These are phyloP conservation scores for Nakazawaea ishiwadae DNA, from an alignment of 805 yeast genomes.

Conservation along the genomic window DNA sequence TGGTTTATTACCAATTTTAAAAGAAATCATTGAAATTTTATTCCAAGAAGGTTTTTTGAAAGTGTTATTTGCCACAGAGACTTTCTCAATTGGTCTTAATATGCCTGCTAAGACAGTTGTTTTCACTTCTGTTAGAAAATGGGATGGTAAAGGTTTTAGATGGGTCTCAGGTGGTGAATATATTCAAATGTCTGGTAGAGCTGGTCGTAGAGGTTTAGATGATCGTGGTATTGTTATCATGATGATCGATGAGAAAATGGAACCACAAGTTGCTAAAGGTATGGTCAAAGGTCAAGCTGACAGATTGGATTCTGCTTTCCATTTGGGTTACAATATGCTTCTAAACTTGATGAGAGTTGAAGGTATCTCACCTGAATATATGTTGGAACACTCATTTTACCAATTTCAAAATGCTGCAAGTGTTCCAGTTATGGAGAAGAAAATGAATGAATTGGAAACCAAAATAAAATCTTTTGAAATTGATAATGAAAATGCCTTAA, in stretches of 20 bases:
- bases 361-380: slow-evolving; percentile 96
- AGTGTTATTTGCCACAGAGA: slow-evolving; percentile 95
- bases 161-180: slow-evolving; percentile 99
- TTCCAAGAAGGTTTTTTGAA: slow-evolving; percentile 96
- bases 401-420: slow-evolving; percentile 93
- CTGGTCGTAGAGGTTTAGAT: slow-evolving; percentile 99
- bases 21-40: slow-evolving; percentile 91
- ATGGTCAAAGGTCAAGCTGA: slow-evolving; percentile 99
- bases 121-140: slow-evolving; percentile 93
- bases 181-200: slow-evolving; percentile 99
- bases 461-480: slow-evolving; percentile 47
- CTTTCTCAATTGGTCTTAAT: slow-evolving; percentile 95
- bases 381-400: slow-evolving; percentile 90
- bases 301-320: slow-evolving; percentile 95
- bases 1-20: slow-evolving; percentile 87
- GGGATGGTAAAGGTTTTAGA: slow-evolving; percentile 97
- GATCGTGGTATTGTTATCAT: slow-evolving; percentile 98
- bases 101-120: slow-evolving; percentile 99
- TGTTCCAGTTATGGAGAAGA: slow-evolving; percentile 77
- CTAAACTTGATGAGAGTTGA: slow-evolving; percentile 94
- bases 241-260: slow-evolving; percentile 99
- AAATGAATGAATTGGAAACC: slow-evolving; percentile 49
- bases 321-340: slow-evolving; percentile 95
- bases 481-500: slow-evolving; percentile 70
- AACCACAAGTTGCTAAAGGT: slow-evolving; percentile 97